phyloP scores from a whole-genome alignment of 2,329 filamentous ascomycete genomes.

The Eurotiales sp. region DNA sequence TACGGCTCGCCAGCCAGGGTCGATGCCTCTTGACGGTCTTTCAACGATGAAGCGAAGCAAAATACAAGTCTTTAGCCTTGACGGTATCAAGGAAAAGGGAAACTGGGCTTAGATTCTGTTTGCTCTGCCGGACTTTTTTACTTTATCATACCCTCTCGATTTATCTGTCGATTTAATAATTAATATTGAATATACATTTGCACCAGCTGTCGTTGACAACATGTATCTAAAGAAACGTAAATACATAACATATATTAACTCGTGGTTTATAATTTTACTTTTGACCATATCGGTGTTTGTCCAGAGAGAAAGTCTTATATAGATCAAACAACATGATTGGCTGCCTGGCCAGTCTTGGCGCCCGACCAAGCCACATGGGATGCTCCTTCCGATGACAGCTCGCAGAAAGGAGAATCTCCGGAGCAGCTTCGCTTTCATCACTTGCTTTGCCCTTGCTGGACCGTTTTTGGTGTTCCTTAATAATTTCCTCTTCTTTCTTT shows the following conservation, averaged over 20 bases:
- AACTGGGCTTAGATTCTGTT: no score
- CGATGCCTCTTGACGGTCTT: no score
- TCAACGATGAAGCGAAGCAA: no score
- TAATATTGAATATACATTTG: neutral
- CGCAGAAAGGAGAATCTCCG: neutral
- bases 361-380: neutral
- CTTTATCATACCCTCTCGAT: neutral
- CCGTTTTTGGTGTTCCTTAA: neutral
- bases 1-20: no score
- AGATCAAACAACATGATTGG: neutral
- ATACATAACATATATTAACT: no score
- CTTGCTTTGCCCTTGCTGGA: neutral
- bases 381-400: constrained; percentile 3
- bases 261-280: no score
- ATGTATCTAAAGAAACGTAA: no score
- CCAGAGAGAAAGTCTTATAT: constrained; percentile 1
- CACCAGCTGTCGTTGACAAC: no score
- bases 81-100: no score
- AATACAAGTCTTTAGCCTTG: no score
- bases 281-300: neutral
- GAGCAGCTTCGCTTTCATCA: constrained; percentile 4
- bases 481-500: neutral
- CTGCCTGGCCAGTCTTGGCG: neutral
- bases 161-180: neutral
- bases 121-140: neutral